Evolutionary conservation across 108 stramenopile species (phyloP).

Genomic region (Nitzschia sp.): DNA sequence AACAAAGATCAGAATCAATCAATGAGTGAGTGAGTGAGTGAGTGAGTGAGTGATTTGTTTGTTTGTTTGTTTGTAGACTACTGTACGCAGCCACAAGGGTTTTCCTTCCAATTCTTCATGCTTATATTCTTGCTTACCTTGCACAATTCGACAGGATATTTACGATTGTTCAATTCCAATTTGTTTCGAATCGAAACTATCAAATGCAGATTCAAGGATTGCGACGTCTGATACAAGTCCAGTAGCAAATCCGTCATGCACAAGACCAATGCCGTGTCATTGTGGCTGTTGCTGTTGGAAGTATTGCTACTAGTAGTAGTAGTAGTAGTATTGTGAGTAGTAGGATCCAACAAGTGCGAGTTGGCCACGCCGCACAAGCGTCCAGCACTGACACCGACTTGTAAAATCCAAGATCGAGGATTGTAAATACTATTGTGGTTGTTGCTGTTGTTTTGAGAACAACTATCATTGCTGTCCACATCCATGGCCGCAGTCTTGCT

Average conservation of each 20-base stretch:
- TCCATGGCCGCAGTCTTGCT: too few relatives aligned
- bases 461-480: background rate
- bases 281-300: background rate
- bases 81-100: background rate
- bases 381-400: slow-evolving; percentile 33
- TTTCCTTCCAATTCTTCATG: too few relatives aligned
- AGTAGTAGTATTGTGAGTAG: too few relatives aligned
- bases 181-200: slow-evolving; percentile 54
- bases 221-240: slow-evolving; percentile 9
- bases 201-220: slow-evolving; percentile 21
- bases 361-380: slow-evolving; percentile 29
- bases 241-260: slow-evolving; percentile 26
- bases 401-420: slow-evolving; percentile 35
- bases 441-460: background rate
- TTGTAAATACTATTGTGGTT: background rate
- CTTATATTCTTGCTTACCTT: slow-evolving; percentile 41
- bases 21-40: background rate
- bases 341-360: slow-evolving; percentile 5
- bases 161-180: slow-evolving; percentile 70
- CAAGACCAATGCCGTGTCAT: background rate
- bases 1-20: background rate
- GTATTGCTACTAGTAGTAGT: background rate
- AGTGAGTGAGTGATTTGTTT: background rate
- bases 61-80: background rate
- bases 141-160: slow-evolving; percentile 88